Percentiles rank a stretch among this genome's conserved stretches.
Evolutionary conservation across 208 protist species (phyloP).

Genomic region (Leishmania martiniquensis): DNA sequence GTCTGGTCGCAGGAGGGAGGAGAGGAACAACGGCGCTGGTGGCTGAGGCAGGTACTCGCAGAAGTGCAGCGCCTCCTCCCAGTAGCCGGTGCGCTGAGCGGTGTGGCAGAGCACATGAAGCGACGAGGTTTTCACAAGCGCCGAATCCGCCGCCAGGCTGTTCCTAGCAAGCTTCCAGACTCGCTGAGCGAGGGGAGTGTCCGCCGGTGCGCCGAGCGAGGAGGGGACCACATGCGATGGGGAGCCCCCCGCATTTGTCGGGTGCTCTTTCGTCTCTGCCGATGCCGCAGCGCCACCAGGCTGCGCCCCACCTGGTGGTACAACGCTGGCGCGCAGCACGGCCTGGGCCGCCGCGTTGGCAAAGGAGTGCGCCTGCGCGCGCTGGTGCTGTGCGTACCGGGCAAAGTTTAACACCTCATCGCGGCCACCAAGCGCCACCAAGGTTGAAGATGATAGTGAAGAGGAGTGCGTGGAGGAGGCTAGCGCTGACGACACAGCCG

Average conservation of each 20-base stretch:
- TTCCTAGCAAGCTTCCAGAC: constrained; percentile 53
- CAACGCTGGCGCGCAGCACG: constrained; percentile 19
- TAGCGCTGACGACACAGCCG: background rate
- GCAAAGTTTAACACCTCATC: constrained; percentile 32
- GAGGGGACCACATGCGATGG: background rate
- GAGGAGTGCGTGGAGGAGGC: constrained; percentile 13
- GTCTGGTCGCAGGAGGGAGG: constrained; percentile 60
- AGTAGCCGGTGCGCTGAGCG: constrained; percentile 74
- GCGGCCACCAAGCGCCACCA: background rate
- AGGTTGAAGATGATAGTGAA: constrained; percentile 1
- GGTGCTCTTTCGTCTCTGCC: background rate
- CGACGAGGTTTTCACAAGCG: constrained; percentile 60
- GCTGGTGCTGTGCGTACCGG: constrained; percentile 28
- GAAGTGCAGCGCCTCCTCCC: constrained; percentile 73
- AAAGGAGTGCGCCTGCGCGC: constrained; percentile 31
- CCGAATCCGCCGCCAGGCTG: constrained; percentile 47
- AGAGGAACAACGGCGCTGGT: constrained; percentile 76
- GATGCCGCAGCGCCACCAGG: background rate
- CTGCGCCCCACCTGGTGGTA: background rate
- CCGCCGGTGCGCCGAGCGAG: background rate
- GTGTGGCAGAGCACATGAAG: constrained; percentile 78
- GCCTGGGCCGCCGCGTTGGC: constrained; percentile 30
- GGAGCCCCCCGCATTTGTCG: background rate
- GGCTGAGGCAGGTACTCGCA: constrained; percentile 40
- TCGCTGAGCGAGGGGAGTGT: constrained; percentile 35